These are phyloP conservation scores for Abrus pulchellus DNA, from an alignment of 306 rosid genomes.

Conservation along the genomic window DNA sequence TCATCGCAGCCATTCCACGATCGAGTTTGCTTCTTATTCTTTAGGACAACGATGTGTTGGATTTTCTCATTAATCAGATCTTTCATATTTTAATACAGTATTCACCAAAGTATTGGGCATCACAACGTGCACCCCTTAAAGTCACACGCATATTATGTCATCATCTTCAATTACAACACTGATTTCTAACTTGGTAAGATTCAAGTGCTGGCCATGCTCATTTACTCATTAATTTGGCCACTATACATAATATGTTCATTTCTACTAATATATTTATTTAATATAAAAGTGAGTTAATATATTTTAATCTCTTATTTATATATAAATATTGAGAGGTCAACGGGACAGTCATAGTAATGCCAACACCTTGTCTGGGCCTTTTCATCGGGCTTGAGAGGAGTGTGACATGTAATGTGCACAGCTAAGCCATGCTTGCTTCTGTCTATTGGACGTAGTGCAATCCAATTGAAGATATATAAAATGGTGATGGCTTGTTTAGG, in stretches of 20 bases:
- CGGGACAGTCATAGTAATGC: too few relatives aligned
- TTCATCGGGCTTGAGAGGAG: too few relatives aligned
- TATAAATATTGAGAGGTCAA: too few relatives aligned
- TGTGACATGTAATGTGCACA: too few relatives aligned
- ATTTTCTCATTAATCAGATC: not conserved
- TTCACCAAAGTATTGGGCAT: conserved; percentile 7
- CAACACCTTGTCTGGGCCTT: too few relatives aligned
- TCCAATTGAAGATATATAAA: too few relatives aligned
- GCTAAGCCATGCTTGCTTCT: too few relatives aligned
- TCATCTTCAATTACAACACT: not conserved
- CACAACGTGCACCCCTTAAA: conserved; percentile 31
- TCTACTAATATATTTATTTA: not conserved
- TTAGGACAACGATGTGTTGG: conserved; percentile 2
- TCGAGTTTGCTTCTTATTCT: conserved; percentile 22
- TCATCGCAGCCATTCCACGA: conserved; percentile 30
- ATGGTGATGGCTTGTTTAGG: too few relatives aligned
- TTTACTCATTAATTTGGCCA: not conserved
- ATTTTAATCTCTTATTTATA: too few relatives aligned
- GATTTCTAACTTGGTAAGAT: conserved; percentile 2
- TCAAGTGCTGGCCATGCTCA: conserved; percentile 14
- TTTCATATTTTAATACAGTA: not conserved
- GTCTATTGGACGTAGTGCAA: too few relatives aligned
- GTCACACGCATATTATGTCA: conserved; percentile 16
- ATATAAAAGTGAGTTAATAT: too few relatives aligned
- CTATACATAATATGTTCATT: not conserved